A percentile compares a stretch with the other conserved stretches of the same genome.
These are phyloP conservation scores for Fusarium staphyleae DNA, from an alignment of 2,329 filamentous ascomycete species.

Conservation along the genomic window DNA sequence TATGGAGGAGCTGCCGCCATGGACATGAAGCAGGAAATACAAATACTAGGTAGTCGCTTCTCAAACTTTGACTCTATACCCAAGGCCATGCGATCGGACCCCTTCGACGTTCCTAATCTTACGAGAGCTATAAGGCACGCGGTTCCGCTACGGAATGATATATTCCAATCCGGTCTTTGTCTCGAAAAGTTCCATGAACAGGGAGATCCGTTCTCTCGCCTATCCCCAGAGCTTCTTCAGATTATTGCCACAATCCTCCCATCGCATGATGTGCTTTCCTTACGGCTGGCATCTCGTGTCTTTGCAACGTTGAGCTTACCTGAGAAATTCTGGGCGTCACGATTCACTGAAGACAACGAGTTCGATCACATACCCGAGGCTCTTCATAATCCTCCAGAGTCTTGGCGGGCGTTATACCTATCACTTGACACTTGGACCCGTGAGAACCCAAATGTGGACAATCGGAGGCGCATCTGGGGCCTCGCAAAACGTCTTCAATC, in stretches of 20 bases:
- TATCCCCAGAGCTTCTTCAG: slow-evolving; percentile 24
- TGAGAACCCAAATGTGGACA: slow-evolving; percentile 6
- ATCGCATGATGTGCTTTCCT: slow-evolving; percentile 9
- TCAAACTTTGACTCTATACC: not conserved
- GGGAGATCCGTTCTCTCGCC: slow-evolving; percentile 11
- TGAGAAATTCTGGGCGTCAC: slow-evolving; percentile 26
- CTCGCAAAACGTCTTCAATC: slow-evolving; percentile 1
- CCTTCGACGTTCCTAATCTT: slow-evolving; percentile 8
- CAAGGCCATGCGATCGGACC: slow-evolving; percentile 1
- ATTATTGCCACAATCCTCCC: slow-evolving; percentile 8
- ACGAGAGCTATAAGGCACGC: not conserved
- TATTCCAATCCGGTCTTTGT: slow-evolving; percentile 2
- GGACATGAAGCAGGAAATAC: not conserved
- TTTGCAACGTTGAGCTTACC: slow-evolving; percentile 12
- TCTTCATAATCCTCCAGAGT: not conserved
- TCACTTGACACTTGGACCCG: slow-evolving; percentile 1
- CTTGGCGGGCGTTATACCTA: slow-evolving; percentile 12
- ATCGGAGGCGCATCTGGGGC: slow-evolving; percentile 16
- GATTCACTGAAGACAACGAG: slow-evolving; percentile 15
- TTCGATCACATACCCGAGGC: slow-evolving; percentile 17
- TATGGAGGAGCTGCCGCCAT: slow-evolving; percentile 11
- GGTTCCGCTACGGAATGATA: not conserved
- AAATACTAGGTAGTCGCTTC: not conserved
- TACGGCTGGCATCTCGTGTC: slow-evolving; percentile 19
- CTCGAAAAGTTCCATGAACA: not conserved